phyloP scores from a whole-genome alignment of 2,329 filamentous ascomycete genomes.

The Pseudodiploospora longispora region DNA sequence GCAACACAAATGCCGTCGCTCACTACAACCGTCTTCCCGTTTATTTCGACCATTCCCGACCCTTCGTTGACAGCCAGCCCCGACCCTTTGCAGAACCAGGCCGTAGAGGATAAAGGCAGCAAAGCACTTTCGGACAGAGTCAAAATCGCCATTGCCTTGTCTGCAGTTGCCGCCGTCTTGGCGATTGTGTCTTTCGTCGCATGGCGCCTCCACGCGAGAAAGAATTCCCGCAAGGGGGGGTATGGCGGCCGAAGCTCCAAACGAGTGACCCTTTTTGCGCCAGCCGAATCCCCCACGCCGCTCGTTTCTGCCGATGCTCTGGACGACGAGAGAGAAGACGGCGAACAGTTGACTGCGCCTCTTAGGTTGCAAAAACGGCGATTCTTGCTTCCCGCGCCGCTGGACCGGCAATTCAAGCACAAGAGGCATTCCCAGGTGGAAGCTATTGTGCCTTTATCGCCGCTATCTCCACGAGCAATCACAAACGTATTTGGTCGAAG shows the following conservation, averaged over 20 bases:
- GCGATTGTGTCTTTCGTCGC: conserved; percentile 28
- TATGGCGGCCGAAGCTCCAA: conserved; percentile 9
- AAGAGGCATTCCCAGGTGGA: too few species aligned
- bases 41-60: background rate
- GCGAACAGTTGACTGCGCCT: conserved; percentile 33
- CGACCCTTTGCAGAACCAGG: conserved; percentile 9
- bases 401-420: background rate
- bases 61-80: background rate
- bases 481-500: background rate
- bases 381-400: conserved; percentile 25
- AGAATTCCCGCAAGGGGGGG: conserved; percentile 1
- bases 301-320: conserved; percentile 29
- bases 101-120: conserved; percentile 1
- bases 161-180: conserved; percentile 30
- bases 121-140: conserved; percentile 27
- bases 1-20: background rate
- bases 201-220: conserved; percentile 27
- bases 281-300: conserved; percentile 31
- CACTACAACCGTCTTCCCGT: background rate
- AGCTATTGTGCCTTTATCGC: background rate
- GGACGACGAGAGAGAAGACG: conserved; percentile 8
- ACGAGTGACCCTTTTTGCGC: conserved; percentile 15
- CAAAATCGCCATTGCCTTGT: conserved; percentile 38
- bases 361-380: conserved; percentile 39
- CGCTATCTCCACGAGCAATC: background rate